phyloP scores from a whole-genome alignment of 139 green algal genomes.

The Microglena sp. region DNA sequence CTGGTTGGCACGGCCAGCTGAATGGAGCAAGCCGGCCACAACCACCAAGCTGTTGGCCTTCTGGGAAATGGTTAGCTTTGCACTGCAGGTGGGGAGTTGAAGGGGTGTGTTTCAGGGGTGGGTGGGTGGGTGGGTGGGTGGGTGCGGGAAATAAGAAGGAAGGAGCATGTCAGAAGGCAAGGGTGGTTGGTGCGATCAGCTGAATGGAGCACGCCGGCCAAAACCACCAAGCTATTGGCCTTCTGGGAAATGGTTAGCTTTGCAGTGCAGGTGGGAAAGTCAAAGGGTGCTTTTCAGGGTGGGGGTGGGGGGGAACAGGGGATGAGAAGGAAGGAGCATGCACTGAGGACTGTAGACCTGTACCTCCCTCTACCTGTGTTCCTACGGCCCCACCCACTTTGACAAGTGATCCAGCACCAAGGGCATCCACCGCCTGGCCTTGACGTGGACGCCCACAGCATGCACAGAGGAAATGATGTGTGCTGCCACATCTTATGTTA shows the following conservation, averaged over 20 bases:
- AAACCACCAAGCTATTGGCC: slow-evolving; percentile 53
- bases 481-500: slow-evolving; percentile 34
- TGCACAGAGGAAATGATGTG: slow-evolving; percentile 28
- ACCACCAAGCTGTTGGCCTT: slow-evolving; percentile 56
- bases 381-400: no score
- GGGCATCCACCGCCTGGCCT: slow-evolving; percentile 40
- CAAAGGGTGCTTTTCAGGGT: no score
- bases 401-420: slow-evolving; percentile 39
- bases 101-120: no score
- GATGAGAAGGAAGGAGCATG: no score
- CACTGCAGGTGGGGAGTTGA: slow-evolving; percentile 1
- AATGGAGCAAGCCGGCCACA: slow-evolving; percentile 44
- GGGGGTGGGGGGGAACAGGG: no score
- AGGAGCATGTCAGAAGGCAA: not conserved
- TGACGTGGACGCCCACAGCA: slow-evolving; percentile 38
- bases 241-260: no score
- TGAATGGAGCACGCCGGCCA: slow-evolving; percentile 47
- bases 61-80: slow-evolving; percentile 16
- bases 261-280: no score
- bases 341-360: no score
- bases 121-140: not conserved
- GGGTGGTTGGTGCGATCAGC: slow-evolving; percentile 12
- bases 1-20: slow-evolving; percentile 32
- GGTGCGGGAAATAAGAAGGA: not conserved
- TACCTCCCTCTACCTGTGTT: no score